These are phyloP conservation scores for Globisporangium irregulare DNA, from an alignment of 352 stramenopile species.

Conservation along the genomic window DNA sequence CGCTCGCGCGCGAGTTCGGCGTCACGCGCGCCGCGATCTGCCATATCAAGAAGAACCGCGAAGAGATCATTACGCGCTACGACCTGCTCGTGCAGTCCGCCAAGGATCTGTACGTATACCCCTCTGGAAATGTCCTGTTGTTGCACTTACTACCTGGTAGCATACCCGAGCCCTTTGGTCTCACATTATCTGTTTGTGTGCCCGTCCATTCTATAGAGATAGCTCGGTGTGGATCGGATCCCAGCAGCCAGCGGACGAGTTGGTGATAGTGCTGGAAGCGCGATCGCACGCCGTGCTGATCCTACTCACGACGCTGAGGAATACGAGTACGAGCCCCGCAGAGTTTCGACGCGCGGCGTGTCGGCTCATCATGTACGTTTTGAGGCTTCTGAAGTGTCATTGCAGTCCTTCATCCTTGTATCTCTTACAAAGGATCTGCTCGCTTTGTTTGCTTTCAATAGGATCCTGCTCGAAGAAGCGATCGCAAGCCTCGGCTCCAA, in stretches of 20 bases:
- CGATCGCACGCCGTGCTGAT: conserved; percentile 39
- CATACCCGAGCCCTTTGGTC: conserved; percentile 12
- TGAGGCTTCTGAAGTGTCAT: neutral
- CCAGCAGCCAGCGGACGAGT: conserved; percentile 14
- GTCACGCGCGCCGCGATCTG: conserved; percentile 68
- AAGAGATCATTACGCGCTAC: conserved; percentile 68
- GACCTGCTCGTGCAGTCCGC: conserved; percentile 53
- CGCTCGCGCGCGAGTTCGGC: conserved; percentile 60
- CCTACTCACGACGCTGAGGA: conserved; percentile 47
- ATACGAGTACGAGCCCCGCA: conserved; percentile 24
- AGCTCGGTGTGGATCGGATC: conserved; percentile 15
- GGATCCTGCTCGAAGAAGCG: conserved; percentile 58
- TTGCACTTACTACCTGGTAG: neutral
- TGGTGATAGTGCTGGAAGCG: conserved; percentile 42
- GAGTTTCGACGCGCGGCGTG: conserved; percentile 39
- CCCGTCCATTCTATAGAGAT: conserved; percentile 21
- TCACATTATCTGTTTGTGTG: conserved; percentile 8
- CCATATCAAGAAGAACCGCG: conserved; percentile 79
- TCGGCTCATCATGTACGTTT: conserved; percentile 41
- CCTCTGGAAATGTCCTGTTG: neutral
- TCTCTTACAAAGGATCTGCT: neutral
- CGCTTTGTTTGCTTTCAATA: conserved; percentile 7
- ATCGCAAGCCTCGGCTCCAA: conserved; percentile 30
- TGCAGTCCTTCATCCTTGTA: too few relatives aligned
- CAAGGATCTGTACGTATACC: conserved; percentile 42